Conservation (phyloP, 2,329 filamentous ascomycete species). For the Paramyrothecium sp. region DNA sequence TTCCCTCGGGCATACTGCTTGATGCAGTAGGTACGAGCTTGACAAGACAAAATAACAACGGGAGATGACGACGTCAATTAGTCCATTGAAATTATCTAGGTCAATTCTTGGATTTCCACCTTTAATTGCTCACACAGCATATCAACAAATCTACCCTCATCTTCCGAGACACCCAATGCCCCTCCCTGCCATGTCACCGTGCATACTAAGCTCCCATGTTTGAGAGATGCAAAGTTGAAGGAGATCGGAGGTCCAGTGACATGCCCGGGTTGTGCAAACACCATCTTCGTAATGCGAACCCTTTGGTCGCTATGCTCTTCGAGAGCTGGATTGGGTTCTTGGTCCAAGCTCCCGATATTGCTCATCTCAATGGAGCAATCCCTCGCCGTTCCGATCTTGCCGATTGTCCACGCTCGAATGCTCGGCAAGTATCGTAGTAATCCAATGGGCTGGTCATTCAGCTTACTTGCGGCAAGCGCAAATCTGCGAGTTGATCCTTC, state of each 20-base stretch:
- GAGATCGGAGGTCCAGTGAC: conserved; percentile 12
- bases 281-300: conserved; percentile 12
- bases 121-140: too few species aligned
- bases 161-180: conserved; percentile 15
- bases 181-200: conserved; percentile 21
- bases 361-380: conserved; percentile 20
- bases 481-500: conserved; percentile 10
- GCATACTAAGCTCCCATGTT: conserved; percentile 14
- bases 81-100: too few species aligned
- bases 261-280: conserved; percentile 20
- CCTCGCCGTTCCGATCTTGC: conserved; percentile 15
- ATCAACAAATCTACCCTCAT: too few species aligned
- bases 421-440: conserved; percentile 17
- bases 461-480: conserved; percentile 7
- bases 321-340: not conserved
- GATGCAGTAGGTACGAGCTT: too few species aligned
- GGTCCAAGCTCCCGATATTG: conserved; percentile 16
- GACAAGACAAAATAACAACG: too few species aligned
- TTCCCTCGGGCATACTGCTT: too few species aligned
- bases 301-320: not conserved
- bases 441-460: conserved; percentile 16
- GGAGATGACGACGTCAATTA: too few species aligned
- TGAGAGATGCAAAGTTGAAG: conserved; percentile 18
- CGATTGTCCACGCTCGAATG: conserved; percentile 17
- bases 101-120: too few species aligned